A percentile compares a stretch with the other conserved stretches of the same genome.
These are phyloP conservation scores for Tetrapisispora arboricola DNA, from an alignment of 805 yeast genomes.

Conservation along the genomic window DNA sequence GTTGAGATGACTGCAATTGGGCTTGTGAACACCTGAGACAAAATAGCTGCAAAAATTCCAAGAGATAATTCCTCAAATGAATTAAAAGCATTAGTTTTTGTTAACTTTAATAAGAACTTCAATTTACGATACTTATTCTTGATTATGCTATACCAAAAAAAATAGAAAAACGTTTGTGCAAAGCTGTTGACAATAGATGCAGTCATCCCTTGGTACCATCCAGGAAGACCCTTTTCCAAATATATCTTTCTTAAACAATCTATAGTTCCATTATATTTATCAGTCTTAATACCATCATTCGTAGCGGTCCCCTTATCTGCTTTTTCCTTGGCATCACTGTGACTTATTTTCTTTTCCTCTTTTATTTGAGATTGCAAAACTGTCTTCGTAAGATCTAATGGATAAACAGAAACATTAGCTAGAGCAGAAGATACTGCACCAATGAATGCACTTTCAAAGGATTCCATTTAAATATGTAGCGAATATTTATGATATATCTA, in stretches of 20 bases:
- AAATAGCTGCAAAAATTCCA: constrained; percentile 75
- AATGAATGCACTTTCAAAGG: constrained; percentile 63
- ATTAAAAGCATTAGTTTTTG: constrained; percentile 6
- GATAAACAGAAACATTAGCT: constrained; percentile 73
- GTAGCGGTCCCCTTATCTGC: constrained; percentile 15
- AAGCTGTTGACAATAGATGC: constrained; percentile 64
- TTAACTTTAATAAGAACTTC: constrained; percentile 14
- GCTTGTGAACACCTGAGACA: constrained; percentile 69
- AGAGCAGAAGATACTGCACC: constrained; percentile 76
- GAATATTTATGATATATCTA: no score
- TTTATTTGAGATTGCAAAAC: constrained; percentile 58
- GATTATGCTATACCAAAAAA: constrained; percentile 77
- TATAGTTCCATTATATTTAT: constrained; percentile 42
- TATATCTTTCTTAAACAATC: constrained; percentile 57
- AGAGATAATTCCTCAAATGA: constrained; percentile 60
- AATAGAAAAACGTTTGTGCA: constrained; percentile 70
- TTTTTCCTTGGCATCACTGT: background rate
- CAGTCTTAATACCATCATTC: no score
- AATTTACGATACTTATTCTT: constrained; percentile 42
- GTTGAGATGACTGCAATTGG: constrained; percentile 73
- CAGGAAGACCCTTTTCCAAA: constrained; percentile 47
- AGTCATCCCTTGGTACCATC: constrained; percentile 63
- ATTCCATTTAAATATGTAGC: no score
- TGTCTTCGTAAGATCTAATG: constrained; percentile 69
- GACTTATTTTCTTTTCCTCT: no score